Conservation (phyloP, 306 rosid species). For the Lagenaria siceraria region DNA sequence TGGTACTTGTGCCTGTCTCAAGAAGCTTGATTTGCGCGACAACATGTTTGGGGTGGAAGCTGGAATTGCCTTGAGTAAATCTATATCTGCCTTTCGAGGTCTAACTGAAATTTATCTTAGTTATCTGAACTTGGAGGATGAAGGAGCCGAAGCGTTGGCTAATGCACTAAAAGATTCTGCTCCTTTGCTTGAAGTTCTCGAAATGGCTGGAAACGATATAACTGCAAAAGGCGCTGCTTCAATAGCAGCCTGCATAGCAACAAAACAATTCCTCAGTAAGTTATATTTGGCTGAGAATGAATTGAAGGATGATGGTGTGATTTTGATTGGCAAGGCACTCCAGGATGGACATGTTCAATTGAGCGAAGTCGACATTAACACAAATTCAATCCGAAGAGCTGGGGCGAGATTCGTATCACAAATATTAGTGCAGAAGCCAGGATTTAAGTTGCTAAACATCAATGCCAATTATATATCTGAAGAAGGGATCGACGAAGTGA, state of each 20-base stretch:
- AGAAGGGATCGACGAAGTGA: slow-evolving; percentile 42
- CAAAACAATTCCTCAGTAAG: slow-evolving; percentile 44
- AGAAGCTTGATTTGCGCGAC: slow-evolving; percentile 54
- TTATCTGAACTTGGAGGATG: slow-evolving; percentile 60
- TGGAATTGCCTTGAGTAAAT: slow-evolving; percentile 50
- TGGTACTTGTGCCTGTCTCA: slow-evolving; percentile 36
- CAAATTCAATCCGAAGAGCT: slow-evolving; percentile 35
- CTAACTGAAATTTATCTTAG: slow-evolving; percentile 50
- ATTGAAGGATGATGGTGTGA: slow-evolving; percentile 57
- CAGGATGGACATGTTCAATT: slow-evolving; percentile 40
- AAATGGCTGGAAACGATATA: slow-evolving; percentile 54
- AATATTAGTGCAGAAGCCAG: slow-evolving; percentile 41
- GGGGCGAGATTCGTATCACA: slow-evolving; percentile 54
- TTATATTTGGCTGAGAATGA: slow-evolving; percentile 52
- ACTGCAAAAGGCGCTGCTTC: slow-evolving; percentile 39
- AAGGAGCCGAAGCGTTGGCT: slow-evolving; percentile 40
- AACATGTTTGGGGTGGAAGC: slow-evolving; percentile 63
- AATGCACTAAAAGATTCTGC: slow-evolving; percentile 50
- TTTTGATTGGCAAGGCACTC: slow-evolving; percentile 37
- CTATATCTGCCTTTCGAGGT: slow-evolving; percentile 30
- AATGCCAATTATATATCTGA: slow-evolving; percentile 45
- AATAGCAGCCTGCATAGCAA: slow-evolving; percentile 40
- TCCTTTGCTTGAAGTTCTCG: slow-evolving; percentile 46
- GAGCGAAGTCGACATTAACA: slow-evolving; percentile 42
- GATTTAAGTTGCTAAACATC: slow-evolving; percentile 47